Base-by-base conservation (phyloP, 371 early-diverging fungal genomes). In the Lichtheimia corymbifera region DNA sequence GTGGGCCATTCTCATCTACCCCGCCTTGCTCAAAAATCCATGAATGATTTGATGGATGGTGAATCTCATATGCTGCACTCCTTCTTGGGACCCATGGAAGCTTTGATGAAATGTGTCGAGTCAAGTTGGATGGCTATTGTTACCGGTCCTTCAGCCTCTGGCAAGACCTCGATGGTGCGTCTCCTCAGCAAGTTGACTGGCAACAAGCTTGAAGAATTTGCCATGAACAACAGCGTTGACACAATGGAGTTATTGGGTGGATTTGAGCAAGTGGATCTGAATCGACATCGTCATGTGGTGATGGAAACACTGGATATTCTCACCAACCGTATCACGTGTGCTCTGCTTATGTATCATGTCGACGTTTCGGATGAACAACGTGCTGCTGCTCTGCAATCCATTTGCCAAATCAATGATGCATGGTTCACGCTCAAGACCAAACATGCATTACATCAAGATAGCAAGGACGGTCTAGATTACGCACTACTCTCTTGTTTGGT, bases 211-310 rank as follows among this genome's bases (percentile, higher is more conserved):
- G 87, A 90, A 30, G 97, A 97, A 76, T 95, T 97, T 64, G 83
- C 96, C 9, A 94, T 98, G 96, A 97, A 96, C 71, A 86, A 88
- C 40, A 91, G 92, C 13, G 93, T 97, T 7, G 99, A 98, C 59
- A 92, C 97, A 0, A 90, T 95, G 79, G 99, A 98, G 68, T 72
- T 98, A 2, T 71, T 98, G 28, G 99, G 99, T 65, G 97, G 98
- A 13, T 98, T 97, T 67, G 98, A 98, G 71, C 98, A 98, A 66
- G 89, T 95, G 15, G 97, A 97, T 70, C 58, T 92, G 43, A 86
- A 85, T 28, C 87, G 98, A 22, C 92, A 94, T 65, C 80, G 86
- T 40, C 81, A 88, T 41, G 77, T 77, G 27, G 61, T 87, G 13
- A 66, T 88, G 61, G 80, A 82, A 22, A 66, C 64, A 1, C 67